These are phyloP conservation scores for Podila horticola DNA, from an alignment of 192 early-diverging fungal genomes.

Conservation along the genomic window DNA sequence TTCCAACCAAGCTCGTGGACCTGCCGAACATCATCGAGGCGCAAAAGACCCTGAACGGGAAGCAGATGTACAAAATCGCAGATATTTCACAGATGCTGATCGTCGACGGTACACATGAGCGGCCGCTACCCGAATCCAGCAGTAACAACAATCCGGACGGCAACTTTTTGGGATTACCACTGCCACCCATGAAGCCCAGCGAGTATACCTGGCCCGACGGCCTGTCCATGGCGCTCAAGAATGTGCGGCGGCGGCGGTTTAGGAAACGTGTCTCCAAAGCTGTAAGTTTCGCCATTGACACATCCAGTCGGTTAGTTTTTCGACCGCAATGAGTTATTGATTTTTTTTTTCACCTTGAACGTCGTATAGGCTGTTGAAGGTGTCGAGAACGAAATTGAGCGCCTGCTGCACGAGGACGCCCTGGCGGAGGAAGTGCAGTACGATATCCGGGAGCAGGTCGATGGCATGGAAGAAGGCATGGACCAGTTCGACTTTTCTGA, in stretches of 20 bases:
- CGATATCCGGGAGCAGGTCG: conserved; percentile 35
- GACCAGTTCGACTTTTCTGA: conserved; percentile 23
- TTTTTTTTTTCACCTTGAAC: background rate
- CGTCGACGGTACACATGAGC: conserved; percentile 10
- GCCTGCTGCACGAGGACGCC: conserved; percentile 77
- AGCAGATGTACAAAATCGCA: conserved; percentile 87
- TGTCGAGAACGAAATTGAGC: conserved; percentile 85
- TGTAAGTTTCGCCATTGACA: too few species aligned
- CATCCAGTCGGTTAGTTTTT: too few species aligned
- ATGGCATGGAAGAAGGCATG: conserved; percentile 11
- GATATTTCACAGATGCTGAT: conserved; percentile 83
- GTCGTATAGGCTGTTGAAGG: conserved; percentile 75
- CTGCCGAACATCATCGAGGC: conserved; percentile 88
- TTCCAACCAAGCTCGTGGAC: conserved; percentile 79
- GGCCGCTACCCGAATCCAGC: conserved; percentile 1
- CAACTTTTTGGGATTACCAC: conserved; percentile 1
- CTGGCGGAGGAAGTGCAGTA: conserved; percentile 76
- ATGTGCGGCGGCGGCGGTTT: conserved; percentile 82
- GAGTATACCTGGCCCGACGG: conserved; percentile 83
- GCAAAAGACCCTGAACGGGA: conserved; percentile 87
- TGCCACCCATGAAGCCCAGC: conserved; percentile 54
- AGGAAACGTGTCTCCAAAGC: conserved; percentile 82
- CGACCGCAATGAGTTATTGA: background rate
- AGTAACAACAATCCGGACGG: conserved; percentile 5
- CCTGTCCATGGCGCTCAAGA: conserved; percentile 78